Percentiles rank a stretch among this genome's conserved stretches.
Evolutionary conservation across 192 early-diverging fungal species (phyloP).

Genomic region (Irineochytrium annulatum): DNA sequence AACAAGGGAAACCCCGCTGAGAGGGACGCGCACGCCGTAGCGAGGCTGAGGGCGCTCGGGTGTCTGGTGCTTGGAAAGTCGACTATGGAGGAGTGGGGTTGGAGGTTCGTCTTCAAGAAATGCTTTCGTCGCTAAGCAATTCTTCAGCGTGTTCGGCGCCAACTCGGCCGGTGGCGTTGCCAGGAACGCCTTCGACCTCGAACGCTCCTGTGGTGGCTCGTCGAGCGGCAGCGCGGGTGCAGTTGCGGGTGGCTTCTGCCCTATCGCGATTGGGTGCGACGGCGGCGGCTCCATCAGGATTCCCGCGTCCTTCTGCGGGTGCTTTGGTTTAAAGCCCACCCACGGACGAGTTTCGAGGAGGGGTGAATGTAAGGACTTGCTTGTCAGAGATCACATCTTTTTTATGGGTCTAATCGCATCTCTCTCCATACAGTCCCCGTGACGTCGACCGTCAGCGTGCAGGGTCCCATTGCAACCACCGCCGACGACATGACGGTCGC

Average conservation of each 20-base stretch:
- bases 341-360: conserved; percentile 53
- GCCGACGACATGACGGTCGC: conserved; percentile 65
- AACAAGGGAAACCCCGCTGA: conserved; percentile 41
- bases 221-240: conserved; percentile 61
- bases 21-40: conserved; percentile 48
- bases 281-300: conserved; percentile 52
- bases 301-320: conserved; percentile 66
- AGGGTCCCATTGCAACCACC: conserved; percentile 67
- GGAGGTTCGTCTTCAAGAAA: conserved; percentile 48
- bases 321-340: conserved; percentile 75
- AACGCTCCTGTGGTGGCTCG: conserved; percentile 65
- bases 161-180: conserved; percentile 59
- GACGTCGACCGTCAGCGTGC: conserved; percentile 50
- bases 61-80: conserved; percentile 63
- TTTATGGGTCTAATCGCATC: not conserved
- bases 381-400: not conserved
- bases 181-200: conserved; percentile 57
- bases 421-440: conserved; percentile 26
- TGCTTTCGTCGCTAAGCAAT: conserved; percentile 12
- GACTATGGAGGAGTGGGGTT: conserved; percentile 72
- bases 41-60: conserved; percentile 50
- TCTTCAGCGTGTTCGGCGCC: conserved; percentile 5
- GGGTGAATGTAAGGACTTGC: conserved; percentile 35
- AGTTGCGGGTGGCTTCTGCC: conserved; percentile 61
- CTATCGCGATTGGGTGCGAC: conserved; percentile 59